Evolutionary conservation across 2,329 filamentous ascomycete species (phyloP), one percentile per base, ranked within the genome.

Genomic region (Sclerotinia glacialis): DNA sequence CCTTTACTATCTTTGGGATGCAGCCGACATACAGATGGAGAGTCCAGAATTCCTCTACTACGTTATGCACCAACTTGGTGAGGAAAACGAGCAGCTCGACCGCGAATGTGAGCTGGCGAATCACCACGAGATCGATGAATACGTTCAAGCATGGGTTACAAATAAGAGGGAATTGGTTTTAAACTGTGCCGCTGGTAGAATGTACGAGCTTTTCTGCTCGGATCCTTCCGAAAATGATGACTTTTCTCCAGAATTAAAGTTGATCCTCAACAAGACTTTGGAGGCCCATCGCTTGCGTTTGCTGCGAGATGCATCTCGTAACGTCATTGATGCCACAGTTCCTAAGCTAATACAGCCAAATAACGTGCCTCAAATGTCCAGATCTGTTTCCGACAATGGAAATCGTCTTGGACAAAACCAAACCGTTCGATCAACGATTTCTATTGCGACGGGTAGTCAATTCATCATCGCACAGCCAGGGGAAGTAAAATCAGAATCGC

Each of bases 1-100:
- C 60, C 69, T 77, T 3, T 72, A 76, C 64, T 47, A 71, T 11
- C 77, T 74, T 62, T 78, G 76, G 66, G 76, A 78, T 70, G 70
- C 70, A 5, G 70, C 72, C 40, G 76, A 78, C 67, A 69, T 76
- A 16, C 72, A 69, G 49, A 59, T 71, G 40, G 69, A 77, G 23
- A 71, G 72, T 31, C 67, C 71, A 16, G 44, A 46, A 0, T 77
- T 78, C 64, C 74, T 75, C 44, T 74, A 59, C 34, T 68, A 69
- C n/a, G 73, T 78, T 23, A 64, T 77, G 18, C 44, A 68, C 34
- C 58, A 69, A 4, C 71, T 78, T 42, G 46, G 56, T 7, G 52
- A 49, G 14, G 58, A 68, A 44, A 69, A 69, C 23, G 52, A 59
- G n/a, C 23, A 56, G 34, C 47, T 64, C 14, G 56, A 66, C n/a